Evolutionary conservation across 257 asterid genomes (phyloP).

Genomic region (Solanum boliviense): DNA sequence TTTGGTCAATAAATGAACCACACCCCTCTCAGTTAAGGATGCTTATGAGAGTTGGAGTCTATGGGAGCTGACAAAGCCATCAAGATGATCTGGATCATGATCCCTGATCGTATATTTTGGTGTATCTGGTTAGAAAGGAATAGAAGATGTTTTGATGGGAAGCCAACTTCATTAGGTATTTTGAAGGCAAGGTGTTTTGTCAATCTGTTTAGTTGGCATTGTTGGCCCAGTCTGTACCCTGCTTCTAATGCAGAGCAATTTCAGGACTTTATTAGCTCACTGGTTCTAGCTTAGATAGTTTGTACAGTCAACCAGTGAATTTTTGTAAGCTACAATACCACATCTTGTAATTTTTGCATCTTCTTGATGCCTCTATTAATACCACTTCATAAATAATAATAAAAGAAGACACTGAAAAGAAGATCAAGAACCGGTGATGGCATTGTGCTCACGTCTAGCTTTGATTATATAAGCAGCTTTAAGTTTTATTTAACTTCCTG

Average conservation of each 20-base stretch:
- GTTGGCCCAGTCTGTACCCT: background rate
- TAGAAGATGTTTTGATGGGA: background rate
- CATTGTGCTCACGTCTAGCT: background rate
- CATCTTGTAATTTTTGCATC: background rate
- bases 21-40: background rate
- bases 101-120: background rate
- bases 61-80: background rate
- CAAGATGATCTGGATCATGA: background rate
- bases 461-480: background rate
- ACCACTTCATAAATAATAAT: background rate
- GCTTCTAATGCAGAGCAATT: background rate
- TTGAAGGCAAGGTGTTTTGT: background rate
- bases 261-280: background rate
- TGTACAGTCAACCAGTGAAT: background rate
- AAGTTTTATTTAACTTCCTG: background rate
- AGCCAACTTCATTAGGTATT: background rate
- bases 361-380: background rate
- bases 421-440: background rate
- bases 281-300: background rate
- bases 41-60: background rate
- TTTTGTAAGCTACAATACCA: background rate
- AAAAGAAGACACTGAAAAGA: background rate
- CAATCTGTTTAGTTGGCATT: background rate
- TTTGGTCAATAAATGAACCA: background rate
- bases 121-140: background rate